Evolutionary conservation across 2,329 filamentous ascomycete genomes (phyloP).

Genomic region (Phialophora tarda): DNA sequence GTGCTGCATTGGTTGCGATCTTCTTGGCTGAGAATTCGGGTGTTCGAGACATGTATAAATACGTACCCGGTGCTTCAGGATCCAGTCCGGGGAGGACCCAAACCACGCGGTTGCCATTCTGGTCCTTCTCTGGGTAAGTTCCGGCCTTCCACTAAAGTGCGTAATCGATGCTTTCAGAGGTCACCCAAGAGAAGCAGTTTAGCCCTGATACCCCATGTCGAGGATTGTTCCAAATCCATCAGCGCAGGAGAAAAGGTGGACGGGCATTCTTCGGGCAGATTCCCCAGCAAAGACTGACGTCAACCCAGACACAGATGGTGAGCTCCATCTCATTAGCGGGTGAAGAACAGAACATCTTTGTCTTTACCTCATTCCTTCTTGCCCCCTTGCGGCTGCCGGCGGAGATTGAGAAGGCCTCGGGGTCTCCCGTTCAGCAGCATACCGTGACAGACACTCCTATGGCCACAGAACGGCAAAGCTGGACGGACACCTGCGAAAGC

Average conservation of each 20-base stretch:
- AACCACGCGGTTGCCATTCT: background rate
- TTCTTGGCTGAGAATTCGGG: background rate
- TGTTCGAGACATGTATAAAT: background rate
- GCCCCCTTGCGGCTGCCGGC: background rate
- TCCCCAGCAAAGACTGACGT: background rate
- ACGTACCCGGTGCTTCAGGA: conserved; percentile 23
- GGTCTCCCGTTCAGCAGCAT: background rate
- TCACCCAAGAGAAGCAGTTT: background rate
- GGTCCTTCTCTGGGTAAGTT: background rate
- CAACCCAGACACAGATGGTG: background rate
- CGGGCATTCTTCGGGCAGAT: background rate
- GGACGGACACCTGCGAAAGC: background rate
- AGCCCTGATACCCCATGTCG: background rate
- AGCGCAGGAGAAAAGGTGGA: background rate
- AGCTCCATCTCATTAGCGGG: too few species aligned
- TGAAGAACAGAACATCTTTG: background rate
- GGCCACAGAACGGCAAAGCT: background rate
- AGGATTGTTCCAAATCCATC: background rate
- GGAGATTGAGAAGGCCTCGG: background rate
- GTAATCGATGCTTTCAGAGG: background rate
- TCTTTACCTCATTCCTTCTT: background rate
- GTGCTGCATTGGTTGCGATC: background rate
- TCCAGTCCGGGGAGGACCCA: conserved; percentile 4
- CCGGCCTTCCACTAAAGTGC: background rate
- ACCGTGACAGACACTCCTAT: background rate